phyloP scores from a whole-genome alignment of 768 basidiomycete species.

The Baorangia bicolor region DNA sequence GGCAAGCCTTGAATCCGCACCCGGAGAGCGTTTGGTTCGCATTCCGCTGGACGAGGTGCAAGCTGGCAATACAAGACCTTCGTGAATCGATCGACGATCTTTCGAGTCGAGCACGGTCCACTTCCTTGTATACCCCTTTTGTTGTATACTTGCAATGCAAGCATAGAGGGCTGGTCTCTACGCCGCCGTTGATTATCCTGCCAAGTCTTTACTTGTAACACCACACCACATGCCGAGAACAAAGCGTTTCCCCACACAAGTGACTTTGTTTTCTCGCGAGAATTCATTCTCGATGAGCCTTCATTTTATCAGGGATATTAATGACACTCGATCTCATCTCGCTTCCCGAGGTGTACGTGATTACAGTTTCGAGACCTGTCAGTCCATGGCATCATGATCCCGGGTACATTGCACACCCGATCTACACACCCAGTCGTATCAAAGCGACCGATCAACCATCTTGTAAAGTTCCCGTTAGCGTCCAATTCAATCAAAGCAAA shows the following conservation, averaged over 20 bases:
- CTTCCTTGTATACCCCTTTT: too few species aligned
- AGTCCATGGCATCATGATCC: neutral
- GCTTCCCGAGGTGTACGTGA: neutral
- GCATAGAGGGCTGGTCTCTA: neutral
- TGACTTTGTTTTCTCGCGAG: neutral
- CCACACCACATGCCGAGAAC: neutral
- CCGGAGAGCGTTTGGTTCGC: conserved; percentile 69
- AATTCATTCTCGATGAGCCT: neutral
- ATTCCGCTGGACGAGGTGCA: conserved; percentile 69
- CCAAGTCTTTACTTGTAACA: neutral
- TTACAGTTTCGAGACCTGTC: neutral
- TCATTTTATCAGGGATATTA: neutral
- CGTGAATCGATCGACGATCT: conserved; percentile 3
- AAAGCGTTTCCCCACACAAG: neutral
- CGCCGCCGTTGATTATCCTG: neutral
- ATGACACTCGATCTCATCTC: neutral
- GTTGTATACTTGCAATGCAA: neutral
- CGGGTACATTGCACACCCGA: neutral
- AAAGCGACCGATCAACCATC: neutral
- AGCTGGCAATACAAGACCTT: conserved; percentile 13
- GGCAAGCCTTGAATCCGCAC: conserved; percentile 13
- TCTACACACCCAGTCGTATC: neutral
- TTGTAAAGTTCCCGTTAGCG: neutral
- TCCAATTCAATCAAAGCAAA: neutral
- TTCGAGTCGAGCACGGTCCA: neutral